Base-by-base conservation (phyloP, 805 yeast species). In the Lipomyces yamanashiensis region DNA sequence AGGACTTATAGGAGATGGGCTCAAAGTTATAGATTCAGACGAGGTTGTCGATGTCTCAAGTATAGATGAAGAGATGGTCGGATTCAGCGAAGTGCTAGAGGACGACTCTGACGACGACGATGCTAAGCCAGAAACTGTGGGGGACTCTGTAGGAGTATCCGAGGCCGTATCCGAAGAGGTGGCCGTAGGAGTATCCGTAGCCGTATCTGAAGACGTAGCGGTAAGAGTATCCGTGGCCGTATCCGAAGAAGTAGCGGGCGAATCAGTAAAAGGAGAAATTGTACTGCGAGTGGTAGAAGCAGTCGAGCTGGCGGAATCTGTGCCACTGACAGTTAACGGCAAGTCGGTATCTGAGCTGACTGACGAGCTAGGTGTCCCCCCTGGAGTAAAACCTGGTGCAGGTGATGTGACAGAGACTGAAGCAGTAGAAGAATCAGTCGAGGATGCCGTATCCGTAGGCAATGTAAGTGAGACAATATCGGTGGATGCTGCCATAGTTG, bases 241-340 rank as follows among this genome's bases (percentile, higher is more conserved):
- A 28, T 28, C 28, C 28, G 28, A 28, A 28, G 28, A 28, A 28
- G 28, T 28, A 28, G 28, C 5, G 28, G 28, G 5, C 5, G 28
- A 28, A 28, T 28, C 43, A 13, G 43, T n/a, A 39, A 7, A 39
- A 39, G 13, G n/a, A 6, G 43, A 39, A 39, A n/a, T 3, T 39
- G 43, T 13, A 39, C n/a, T n/a, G 7, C 13, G 2, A 13, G n/a
- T 4, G 43, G 7, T 39, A 39, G 43, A n/a, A n/a, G 43, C n/a
- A 39, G 43, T 2, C 43, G 7, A 39, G 13, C n/a, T 12, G 43
- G n/a, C n/a, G 4, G 43, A 39, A n/a, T n/a, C n/a, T n/a, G 43
- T 4, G 43, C 43, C n/a, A 10, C 52, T 48, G 52, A 48, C 52
- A 8, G 52, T 48, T 13, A 48, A 48, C 12, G 36, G 39, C 28